Evolutionary conservation across 345 rosid species (phyloP).

Genomic region (Cardamine occulta): DNA sequence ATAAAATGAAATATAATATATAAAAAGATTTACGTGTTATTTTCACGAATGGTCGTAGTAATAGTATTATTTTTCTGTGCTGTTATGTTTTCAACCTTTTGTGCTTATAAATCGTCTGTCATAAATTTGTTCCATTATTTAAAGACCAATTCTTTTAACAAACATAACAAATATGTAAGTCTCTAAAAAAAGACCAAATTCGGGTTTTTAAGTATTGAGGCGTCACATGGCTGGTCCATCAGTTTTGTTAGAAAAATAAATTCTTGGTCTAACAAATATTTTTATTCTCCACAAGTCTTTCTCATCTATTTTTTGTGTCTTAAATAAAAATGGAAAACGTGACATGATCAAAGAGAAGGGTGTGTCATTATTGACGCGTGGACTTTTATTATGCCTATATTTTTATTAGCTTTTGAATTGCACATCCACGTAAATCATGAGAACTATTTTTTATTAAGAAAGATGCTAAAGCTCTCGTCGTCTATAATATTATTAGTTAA

Average conservation of each 20-base stretch:
- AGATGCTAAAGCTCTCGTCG: neutral
- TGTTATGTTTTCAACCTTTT: neutral
- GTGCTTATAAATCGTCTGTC: neutral
- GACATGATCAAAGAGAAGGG: constrained; percentile 29
- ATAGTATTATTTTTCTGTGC: neutral
- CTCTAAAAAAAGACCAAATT: neutral
- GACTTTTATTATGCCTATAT: constrained; percentile 19
- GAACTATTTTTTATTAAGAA: neutral
- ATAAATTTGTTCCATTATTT: neutral
- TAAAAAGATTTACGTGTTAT: neutral
- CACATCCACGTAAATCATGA: constrained; percentile 18
- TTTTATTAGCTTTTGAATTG: neutral
- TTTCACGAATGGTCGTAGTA: neutral
- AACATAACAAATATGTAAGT: neutral
- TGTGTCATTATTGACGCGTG: constrained; percentile 32
- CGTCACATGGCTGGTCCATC: neutral
- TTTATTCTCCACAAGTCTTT: constrained; percentile 1
- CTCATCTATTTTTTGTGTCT: neutral
- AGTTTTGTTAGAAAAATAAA: neutral
- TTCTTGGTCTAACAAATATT: constrained; percentile 16
- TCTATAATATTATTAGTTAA: neutral
- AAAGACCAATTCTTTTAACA: neutral
- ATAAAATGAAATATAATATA: too few species aligned
- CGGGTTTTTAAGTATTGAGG: constrained; percentile 1
- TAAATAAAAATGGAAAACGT: constrained; percentile 23